These are phyloP conservation scores for Fraxinus sp. DNA, from an alignment of 305 asterid species.

Conservation along the genomic window DNA sequence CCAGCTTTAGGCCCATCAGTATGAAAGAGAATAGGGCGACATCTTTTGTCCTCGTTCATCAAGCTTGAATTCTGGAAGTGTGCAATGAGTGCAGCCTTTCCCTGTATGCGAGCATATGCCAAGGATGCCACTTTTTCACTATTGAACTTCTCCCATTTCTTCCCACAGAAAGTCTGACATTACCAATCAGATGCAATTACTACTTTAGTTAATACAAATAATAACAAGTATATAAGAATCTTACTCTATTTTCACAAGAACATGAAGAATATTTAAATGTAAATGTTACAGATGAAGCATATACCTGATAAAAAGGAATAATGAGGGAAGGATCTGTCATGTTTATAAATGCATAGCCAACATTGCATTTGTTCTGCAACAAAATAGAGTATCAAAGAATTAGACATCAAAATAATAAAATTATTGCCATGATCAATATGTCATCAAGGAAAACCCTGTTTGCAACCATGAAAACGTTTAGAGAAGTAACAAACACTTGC, in stretches of 20 bases:
- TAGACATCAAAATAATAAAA: slow-evolving; percentile 15
- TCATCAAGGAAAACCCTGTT: neutral
- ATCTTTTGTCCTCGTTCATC: slow-evolving; percentile 98
- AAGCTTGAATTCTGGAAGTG: slow-evolving; percentile 98
- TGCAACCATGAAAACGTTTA: slow-evolving; percentile 9
- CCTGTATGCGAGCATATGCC: slow-evolving; percentile 99
- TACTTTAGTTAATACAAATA: slow-evolving; percentile 21
- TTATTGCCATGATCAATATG: slow-evolving; percentile 2
- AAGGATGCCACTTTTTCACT: slow-evolving; percentile 97
- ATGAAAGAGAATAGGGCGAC: slow-evolving; percentile 94
- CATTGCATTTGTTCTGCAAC: slow-evolving; percentile 97
- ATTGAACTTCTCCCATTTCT: slow-evolving; percentile 98
- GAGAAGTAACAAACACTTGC: slow-evolving; percentile 39
- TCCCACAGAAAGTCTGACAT: slow-evolving; percentile 84
- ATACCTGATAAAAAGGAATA: slow-evolving; percentile 81
- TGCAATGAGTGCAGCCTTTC: slow-evolving; percentile 91
- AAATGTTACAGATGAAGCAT: neutral
- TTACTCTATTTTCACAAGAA: neutral
- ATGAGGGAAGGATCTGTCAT: slow-evolving; percentile 88
- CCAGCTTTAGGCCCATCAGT: slow-evolving; percentile 99
- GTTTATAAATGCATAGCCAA: slow-evolving; percentile 98
- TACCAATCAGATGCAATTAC: slow-evolving; percentile 6
- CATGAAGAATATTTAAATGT: neutral
- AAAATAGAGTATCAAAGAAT: slow-evolving; percentile 24
- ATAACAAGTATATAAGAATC: slow-evolving; percentile 21